Percentiles rank a stretch among this genome's conserved stretches.
Evolutionary conservation across 2,329 filamentous ascomycete genomes (phyloP).

Genomic region (Magnaporthiopsis rhizophila): DNA sequence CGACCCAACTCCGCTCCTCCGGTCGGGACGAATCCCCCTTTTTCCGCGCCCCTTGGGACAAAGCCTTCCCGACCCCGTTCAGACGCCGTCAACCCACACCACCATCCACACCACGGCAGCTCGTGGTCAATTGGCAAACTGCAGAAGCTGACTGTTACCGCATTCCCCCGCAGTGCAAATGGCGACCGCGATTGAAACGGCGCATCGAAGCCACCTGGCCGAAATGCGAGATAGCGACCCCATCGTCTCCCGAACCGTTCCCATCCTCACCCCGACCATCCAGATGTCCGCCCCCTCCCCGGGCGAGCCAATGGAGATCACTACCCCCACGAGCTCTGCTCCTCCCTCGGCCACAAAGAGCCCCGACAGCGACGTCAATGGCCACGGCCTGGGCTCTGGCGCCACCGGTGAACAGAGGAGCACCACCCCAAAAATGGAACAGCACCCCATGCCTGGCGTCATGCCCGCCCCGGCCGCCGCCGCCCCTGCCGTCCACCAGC

Average conservation of each 20-base stretch:
- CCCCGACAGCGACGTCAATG: slow-evolving; percentile 23
- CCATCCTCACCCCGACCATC: slow-evolving; percentile 48
- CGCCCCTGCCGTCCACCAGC: slow-evolving; percentile 74
- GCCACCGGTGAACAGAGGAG: slow-evolving; percentile 10
- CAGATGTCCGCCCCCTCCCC: slow-evolving; percentile 51
- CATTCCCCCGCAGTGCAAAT: slow-evolving; percentile 33
- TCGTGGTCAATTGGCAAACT: neutral
- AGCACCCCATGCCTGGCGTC: slow-evolving; percentile 18
- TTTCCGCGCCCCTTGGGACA: neutral
- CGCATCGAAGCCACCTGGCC: slow-evolving; percentile 33
- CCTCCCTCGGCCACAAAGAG: slow-evolving; percentile 35
- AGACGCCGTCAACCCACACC: neutral
- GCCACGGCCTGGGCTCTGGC: slow-evolving; percentile 15
- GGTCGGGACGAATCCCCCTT: neutral
- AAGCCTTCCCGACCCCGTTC: neutral
- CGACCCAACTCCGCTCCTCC: neutral
- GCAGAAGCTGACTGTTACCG: slow-evolving; percentile 14
- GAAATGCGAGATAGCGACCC: slow-evolving; percentile 32
- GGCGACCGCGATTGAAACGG: slow-evolving; percentile 45
- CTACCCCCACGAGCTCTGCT: slow-evolving; percentile 38
- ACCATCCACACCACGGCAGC: neutral
- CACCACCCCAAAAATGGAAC: slow-evolving; percentile 25
- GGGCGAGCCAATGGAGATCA: slow-evolving; percentile 55
- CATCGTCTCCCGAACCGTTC: slow-evolving; percentile 46
- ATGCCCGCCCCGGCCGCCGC: slow-evolving; percentile 51